phyloP scores from a whole-genome alignment of 202 grass and related monocot species.

The Brachypodium distachyon region DNA sequence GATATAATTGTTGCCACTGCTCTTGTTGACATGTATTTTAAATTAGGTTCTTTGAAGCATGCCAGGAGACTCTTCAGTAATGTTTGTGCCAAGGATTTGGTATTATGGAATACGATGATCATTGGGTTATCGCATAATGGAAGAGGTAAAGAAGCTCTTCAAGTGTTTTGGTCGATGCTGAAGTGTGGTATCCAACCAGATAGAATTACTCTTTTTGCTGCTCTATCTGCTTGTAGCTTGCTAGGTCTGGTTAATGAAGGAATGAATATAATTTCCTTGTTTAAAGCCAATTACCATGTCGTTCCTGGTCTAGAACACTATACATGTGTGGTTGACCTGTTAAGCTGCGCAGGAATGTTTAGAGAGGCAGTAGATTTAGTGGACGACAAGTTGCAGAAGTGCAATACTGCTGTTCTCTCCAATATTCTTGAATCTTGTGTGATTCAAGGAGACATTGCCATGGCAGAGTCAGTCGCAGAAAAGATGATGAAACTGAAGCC shows the following conservation, averaged over 20 bases:
- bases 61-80: constrained; percentile 41
- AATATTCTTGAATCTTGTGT: constrained; percentile 66
- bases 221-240: constrained; percentile 60
- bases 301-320: constrained; percentile 44
- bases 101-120: constrained; percentile 80
- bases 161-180: constrained; percentile 46
- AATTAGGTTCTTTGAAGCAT: constrained; percentile 53
- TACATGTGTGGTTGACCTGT: constrained; percentile 48
- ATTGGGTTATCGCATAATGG: constrained; percentile 67
- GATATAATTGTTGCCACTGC: constrained; percentile 58
- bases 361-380: constrained; percentile 53
- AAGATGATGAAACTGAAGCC: constrained; percentile 53
- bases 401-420: constrained; percentile 28
- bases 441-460: constrained; percentile 34
- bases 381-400: constrained; percentile 36
- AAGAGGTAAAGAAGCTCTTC: constrained; percentile 65
- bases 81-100: constrained; percentile 48
- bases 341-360: constrained; percentile 64
- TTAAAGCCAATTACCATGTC: constrained; percentile 59
- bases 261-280: constrained; percentile 39
- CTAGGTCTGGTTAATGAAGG: constrained; percentile 44
- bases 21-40: constrained; percentile 79
- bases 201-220: constrained; percentile 70
- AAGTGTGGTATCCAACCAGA: constrained; percentile 41
- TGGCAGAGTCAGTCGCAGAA: constrained; percentile 58